Conservation (phyloP, 495 filamentous ascomycete genomes). For the Hypoxylon fuscum region DNA sequence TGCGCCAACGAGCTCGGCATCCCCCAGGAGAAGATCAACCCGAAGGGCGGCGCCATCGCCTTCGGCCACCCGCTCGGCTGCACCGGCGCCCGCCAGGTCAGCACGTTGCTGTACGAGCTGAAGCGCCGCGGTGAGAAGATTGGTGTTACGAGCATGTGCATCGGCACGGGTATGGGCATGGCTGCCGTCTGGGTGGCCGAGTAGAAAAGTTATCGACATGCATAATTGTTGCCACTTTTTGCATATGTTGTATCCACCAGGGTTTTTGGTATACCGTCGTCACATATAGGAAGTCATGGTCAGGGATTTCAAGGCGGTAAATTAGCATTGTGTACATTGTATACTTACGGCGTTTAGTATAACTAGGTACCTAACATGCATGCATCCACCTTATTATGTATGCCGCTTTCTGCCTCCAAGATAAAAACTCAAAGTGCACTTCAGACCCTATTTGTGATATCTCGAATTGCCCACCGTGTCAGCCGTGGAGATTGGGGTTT, state of each 20-base stretch:
- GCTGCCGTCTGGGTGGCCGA: conserved; percentile 93
- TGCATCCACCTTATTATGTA: background rate
- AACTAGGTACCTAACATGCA: background rate
- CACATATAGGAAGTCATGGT: conserved; percentile 3
- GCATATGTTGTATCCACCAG: conserved; percentile 1
- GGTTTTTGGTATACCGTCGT: conserved; percentile 2
- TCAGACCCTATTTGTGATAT: background rate
- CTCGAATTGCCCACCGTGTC: too few species aligned
- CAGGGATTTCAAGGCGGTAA: background rate
- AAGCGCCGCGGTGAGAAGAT: conserved; percentile 81
- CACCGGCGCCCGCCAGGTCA: conserved; percentile 92
- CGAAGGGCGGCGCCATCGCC: conserved; percentile 98
- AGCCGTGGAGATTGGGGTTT: background rate
- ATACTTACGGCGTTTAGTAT: conserved; percentile 13
- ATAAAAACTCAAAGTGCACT: background rate
- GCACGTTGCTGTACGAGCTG: conserved; percentile 89
- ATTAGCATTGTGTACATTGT: conserved; percentile 20
- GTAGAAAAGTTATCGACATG: conserved; percentile 49
- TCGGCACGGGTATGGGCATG: conserved; percentile 98
- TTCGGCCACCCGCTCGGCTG: conserved; percentile 97
- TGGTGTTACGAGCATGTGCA: conserved; percentile 95
- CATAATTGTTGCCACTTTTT: background rate
- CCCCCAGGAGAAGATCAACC: conserved; percentile 86
- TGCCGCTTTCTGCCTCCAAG: background rate
- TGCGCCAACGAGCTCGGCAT: conserved; percentile 89